A percentile compares a stretch with the other conserved stretches of the same genome.
Evolutionary conservation across 176 grass and related monocot genomes (phyloP).

Genomic region (Sorghum bicolor): Sorghum_bicolor_NCBIv3 NC_012872.2:71353001-71353500

Average conservation of each 20-base stretch:
- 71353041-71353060: conserved; percentile 37
- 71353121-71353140: conserved; percentile 21
- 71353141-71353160: conserved; percentile 39
- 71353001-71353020: conserved; percentile 34
- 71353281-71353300: conserved; percentile 42
- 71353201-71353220: conserved; percentile 15
- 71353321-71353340: conserved; percentile 31
- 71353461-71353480: background rate
- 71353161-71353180: conserved; percentile 45
- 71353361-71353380: conserved; percentile 53
- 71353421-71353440: conserved; percentile 36
- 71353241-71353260: conserved; percentile 22
- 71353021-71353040: conserved; percentile 32
- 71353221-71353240: conserved; percentile 48
- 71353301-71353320: conserved; percentile 57
- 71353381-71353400: conserved; percentile 27
- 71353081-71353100: conserved; percentile 41
- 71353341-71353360: conserved; percentile 46
- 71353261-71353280: conserved; percentile 27
- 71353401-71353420: conserved; percentile 56
- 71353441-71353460: conserved; percentile 26
- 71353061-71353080: conserved; percentile 37
- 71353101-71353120: conserved; percentile 42
- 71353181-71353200: conserved; percentile 36
- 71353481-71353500: conserved; percentile 37